These are phyloP conservation scores for Choiromyces venosus DNA, from an alignment of 495 filamentous ascomycete species.

Conservation along the genomic window DNA sequence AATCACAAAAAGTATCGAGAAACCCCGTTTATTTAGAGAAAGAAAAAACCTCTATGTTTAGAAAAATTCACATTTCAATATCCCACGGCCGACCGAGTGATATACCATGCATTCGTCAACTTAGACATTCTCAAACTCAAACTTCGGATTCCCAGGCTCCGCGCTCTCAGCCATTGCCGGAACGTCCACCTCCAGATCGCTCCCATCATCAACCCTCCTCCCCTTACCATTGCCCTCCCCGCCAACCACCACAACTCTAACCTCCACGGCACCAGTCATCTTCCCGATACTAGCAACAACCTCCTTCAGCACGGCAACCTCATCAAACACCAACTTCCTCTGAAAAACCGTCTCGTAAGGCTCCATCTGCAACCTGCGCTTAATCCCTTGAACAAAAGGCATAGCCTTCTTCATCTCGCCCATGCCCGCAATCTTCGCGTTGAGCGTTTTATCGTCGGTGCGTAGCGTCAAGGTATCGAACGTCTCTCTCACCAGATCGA, in stretches of 20 bases:
- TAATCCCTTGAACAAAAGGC: conserved; percentile 87
- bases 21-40: neutral
- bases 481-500: conserved; percentile 67
- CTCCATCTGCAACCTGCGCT: conserved; percentile 67
- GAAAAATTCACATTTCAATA: neutral
- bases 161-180: conserved; percentile 58
- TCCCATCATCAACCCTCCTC: conserved; percentile 49
- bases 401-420: conserved; percentile 94
- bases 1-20: neutral
- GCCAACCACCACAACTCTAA: conserved; percentile 60
- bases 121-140: conserved; percentile 69
- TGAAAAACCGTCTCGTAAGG: conserved; percentile 62
- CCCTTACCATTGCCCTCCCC: conserved; percentile 68
- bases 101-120: neutral
- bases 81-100: neutral
- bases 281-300: conserved; percentile 57
- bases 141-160: conserved; percentile 72
- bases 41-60: neutral
- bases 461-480: conserved; percentile 54
- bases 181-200: conserved; percentile 53
- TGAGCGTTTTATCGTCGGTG: conserved; percentile 74
- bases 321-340: conserved; percentile 78
- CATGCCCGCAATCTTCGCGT: conserved; percentile 66
- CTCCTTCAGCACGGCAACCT: conserved; percentile 61
- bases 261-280: conserved; percentile 57